These are phyloP conservation scores for Monosporascus sp. DNA, from an alignment of 2,329 filamentous ascomycete genomes.

Conservation along the genomic window DNA sequence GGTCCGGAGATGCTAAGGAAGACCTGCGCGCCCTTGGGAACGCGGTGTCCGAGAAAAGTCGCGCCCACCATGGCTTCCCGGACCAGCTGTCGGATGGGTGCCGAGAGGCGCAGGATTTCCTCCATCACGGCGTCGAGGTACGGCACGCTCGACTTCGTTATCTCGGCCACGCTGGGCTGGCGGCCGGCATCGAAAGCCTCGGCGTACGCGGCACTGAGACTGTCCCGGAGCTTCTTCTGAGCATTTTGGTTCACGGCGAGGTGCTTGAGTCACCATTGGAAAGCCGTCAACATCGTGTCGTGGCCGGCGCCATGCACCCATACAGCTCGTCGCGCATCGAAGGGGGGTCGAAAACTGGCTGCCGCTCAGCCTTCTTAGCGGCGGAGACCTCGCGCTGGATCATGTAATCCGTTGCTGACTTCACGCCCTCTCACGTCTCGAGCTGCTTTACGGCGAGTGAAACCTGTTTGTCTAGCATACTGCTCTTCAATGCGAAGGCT, in stretches of 20 bases:
- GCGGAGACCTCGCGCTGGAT: constrained; percentile 26
- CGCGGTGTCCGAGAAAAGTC: constrained; percentile 54
- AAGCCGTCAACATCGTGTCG: constrained; percentile 18
- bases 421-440: constrained; percentile 7
- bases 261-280: constrained; percentile 15
- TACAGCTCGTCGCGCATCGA: constrained; percentile 27
- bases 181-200: constrained; percentile 4
- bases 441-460: constrained; percentile 13
- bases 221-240: constrained; percentile 9
- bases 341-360: constrained; percentile 23
- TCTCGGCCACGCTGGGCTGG: constrained; percentile 9
- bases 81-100: constrained; percentile 55
- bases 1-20: constrained; percentile 33
- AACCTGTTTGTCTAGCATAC: constrained; percentile 14
- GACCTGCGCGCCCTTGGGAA: constrained; percentile 65
- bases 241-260: constrained; percentile 7
- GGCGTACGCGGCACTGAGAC: constrained; percentile 7
- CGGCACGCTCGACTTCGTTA: constrained; percentile 40
- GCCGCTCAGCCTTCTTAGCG: constrained; percentile 24
- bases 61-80: constrained; percentile 62
- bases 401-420: constrained; percentile 27
- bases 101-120: constrained; percentile 72
- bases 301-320: constrained; percentile 22
- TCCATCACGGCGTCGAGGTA: constrained; percentile 77
- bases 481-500: constrained; percentile 12